Evolutionary conservation across 2,329 filamentous ascomycete species (phyloP).

Genomic region (Calonectria leucothoes): DNA sequence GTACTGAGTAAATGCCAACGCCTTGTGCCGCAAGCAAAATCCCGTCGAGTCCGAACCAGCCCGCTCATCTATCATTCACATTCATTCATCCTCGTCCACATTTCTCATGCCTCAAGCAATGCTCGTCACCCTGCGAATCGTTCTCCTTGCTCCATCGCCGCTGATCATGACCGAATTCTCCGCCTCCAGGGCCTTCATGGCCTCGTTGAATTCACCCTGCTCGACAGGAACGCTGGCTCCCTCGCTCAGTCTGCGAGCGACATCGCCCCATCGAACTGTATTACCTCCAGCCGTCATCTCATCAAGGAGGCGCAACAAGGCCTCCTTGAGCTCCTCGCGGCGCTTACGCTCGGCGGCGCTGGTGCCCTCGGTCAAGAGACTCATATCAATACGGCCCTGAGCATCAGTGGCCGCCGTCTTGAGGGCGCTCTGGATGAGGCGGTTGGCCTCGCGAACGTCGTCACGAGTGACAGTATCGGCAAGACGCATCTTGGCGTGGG

Average conservation of each 20-base stretch:
- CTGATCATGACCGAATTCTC: slow-evolving; percentile 85
- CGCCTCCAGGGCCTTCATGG: slow-evolving; percentile 81
- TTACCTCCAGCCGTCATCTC: slow-evolving; percentile 79
- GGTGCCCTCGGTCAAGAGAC: slow-evolving; percentile 92
- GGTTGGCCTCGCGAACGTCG: slow-evolving; percentile 91
- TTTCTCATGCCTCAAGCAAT: slow-evolving; percentile 26
- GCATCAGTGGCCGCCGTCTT: slow-evolving; percentile 98
- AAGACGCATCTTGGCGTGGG: slow-evolving; percentile 97
- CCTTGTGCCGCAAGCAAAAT: slow-evolving; percentile 33
- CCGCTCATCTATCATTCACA: slow-evolving; percentile 38
- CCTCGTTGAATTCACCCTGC: slow-evolving; percentile 83
- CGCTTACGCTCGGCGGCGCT: slow-evolving; percentile 86
- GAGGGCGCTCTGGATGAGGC: slow-evolving; percentile 91
- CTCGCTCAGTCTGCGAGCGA: slow-evolving; percentile 79
- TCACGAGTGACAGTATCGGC: slow-evolving; percentile 78
- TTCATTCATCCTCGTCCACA: slow-evolving; percentile 24
- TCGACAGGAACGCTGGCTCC: slow-evolving; percentile 79
- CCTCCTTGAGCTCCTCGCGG: slow-evolving; percentile 86
- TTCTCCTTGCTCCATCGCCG: slow-evolving; percentile 87
- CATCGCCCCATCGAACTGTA: slow-evolving; percentile 81
- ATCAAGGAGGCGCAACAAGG: slow-evolving; percentile 79
- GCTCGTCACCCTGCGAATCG: slow-evolving; percentile 77
- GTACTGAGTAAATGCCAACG: slow-evolving; percentile 39
- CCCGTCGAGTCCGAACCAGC: slow-evolving; percentile 20
- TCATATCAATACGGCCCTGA: slow-evolving; percentile 96